Evolutionary conservation across 306 rosid genomes (phyloP).

Genomic region (Abrus precatorius): DNA sequence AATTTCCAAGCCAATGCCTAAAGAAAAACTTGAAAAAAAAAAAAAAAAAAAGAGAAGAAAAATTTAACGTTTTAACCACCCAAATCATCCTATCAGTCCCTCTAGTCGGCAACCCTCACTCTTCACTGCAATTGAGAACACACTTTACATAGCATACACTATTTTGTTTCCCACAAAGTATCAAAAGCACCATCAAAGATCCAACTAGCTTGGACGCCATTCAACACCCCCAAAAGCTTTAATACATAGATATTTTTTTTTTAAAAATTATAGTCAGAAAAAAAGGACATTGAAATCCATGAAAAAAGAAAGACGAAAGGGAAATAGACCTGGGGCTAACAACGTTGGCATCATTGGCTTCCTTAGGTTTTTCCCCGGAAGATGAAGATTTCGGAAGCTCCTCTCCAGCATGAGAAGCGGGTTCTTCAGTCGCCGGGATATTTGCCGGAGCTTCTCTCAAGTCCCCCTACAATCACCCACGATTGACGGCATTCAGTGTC

Average conservation of each 20-base stretch:
- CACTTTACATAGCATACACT: background rate
- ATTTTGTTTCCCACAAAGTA: background rate
- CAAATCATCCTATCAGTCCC: constrained; percentile 8
- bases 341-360: constrained; percentile 57
- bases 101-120: background rate
- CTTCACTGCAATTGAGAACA: constrained; percentile 5
- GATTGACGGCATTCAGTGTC: background rate
- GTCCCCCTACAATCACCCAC: constrained; percentile 51
- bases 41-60: constrained; percentile 14
- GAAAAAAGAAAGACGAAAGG: background rate
- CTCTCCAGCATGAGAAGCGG: constrained; percentile 46
- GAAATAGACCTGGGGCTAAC: constrained; percentile 68
- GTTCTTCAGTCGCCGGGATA: constrained; percentile 59
- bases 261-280: background rate
- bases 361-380: constrained; percentile 61
- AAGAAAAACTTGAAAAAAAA: constrained; percentile 20
- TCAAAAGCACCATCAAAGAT: constrained; percentile 14
- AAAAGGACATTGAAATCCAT: constrained; percentile 11
- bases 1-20: constrained; percentile 13
- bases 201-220: background rate
- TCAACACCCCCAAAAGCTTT: constrained; percentile 12
- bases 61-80: constrained; percentile 21
- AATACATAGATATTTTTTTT: no score
- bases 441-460: constrained; percentile 55
- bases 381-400: constrained; percentile 64